Percentiles rank a stretch among this genome's conserved stretches.
These are phyloP conservation scores for Globisporangium emineosum DNA, from an alignment of 352 stramenopile genomes.

Conservation along the genomic window DNA sequence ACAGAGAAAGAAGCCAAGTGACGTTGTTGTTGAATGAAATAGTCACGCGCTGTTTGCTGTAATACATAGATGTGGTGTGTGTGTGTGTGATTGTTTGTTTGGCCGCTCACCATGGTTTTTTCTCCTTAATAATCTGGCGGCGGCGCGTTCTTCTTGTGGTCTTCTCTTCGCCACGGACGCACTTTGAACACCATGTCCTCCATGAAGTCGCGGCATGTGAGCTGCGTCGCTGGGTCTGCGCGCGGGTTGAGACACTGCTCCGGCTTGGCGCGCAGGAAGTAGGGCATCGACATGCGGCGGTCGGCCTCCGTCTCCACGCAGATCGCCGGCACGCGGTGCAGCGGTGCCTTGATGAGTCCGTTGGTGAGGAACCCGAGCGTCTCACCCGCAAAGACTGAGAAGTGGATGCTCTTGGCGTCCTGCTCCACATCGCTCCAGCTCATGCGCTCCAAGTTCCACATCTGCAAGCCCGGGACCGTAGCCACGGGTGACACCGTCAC, in stretches of 20 bases:
- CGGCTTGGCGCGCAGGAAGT: conserved; percentile 65
- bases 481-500: conserved; percentile 77
- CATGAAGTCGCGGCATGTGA: conserved; percentile 83
- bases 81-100: too few relatives aligned
- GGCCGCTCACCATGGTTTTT: too few relatives aligned
- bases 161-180: conserved; percentile 62
- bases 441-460: conserved; percentile 88
- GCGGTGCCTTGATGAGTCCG: conserved; percentile 59
- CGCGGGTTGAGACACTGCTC: conserved; percentile 58
- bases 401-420: conserved; percentile 52
- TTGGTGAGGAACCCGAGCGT: conserved; percentile 75
- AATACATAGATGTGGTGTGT: not conserved
- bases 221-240: conserved; percentile 26
- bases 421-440: conserved; percentile 72
- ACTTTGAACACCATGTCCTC: conserved; percentile 79
- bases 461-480: conserved; percentile 73
- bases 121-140: conserved; percentile 48
- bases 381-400: conserved; percentile 81
- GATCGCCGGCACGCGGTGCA: conserved; percentile 78
- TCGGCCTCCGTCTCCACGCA: conserved; percentile 48
- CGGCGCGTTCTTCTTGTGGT: conserved; percentile 33
- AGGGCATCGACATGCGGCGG: conserved; percentile 87
- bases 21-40: not conserved
- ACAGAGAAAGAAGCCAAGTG: not conserved
- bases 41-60: not conserved